phyloP scores from a whole-genome alignment of 441 rosid genomes.

The Aquilaria agallochum region DNA sequence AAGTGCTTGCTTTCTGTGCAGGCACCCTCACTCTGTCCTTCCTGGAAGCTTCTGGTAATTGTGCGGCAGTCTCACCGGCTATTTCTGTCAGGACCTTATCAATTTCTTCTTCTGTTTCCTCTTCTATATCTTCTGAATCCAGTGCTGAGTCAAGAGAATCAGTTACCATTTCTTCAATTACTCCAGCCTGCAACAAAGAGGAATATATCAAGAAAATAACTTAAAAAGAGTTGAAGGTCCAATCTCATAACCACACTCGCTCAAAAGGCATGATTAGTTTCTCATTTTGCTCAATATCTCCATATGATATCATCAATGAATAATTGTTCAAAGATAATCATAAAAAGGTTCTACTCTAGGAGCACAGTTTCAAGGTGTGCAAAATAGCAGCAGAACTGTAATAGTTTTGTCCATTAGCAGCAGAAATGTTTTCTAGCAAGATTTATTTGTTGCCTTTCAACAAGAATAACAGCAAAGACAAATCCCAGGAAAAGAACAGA shows the following conservation, averaged over 20 bases:
- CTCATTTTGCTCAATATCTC: too few relatives aligned
- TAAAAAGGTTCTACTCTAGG: too few relatives aligned
- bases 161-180: slow-evolving; percentile 39
- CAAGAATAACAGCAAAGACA: background rate
- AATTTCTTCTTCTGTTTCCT: slow-evolving; percentile 40
- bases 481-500: background rate
- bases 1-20: slow-evolving; percentile 27
- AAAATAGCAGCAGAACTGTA: too few relatives aligned
- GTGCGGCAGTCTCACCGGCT: slow-evolving; percentile 42
- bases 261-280: too few relatives aligned
- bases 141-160: slow-evolving; percentile 36
- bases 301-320: too few relatives aligned
- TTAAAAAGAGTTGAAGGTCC: background rate
- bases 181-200: slow-evolving; percentile 31
- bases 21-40: slow-evolving; percentile 30
- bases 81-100: slow-evolving; percentile 42
- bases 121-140: slow-evolving; percentile 43
- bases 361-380: too few relatives aligned
- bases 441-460: slow-evolving; percentile 2
- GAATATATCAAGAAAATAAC: background rate
- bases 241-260: too few relatives aligned
- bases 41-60: slow-evolving; percentile 37
- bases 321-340: too few relatives aligned
- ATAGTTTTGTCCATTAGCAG: too few relatives aligned
- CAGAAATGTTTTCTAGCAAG: too few relatives aligned